Evolutionary conservation across 257 asterid species (phyloP), one percentile per base, ranked within the genome.

Genomic region (Jaltomata sinuosa): DNA sequence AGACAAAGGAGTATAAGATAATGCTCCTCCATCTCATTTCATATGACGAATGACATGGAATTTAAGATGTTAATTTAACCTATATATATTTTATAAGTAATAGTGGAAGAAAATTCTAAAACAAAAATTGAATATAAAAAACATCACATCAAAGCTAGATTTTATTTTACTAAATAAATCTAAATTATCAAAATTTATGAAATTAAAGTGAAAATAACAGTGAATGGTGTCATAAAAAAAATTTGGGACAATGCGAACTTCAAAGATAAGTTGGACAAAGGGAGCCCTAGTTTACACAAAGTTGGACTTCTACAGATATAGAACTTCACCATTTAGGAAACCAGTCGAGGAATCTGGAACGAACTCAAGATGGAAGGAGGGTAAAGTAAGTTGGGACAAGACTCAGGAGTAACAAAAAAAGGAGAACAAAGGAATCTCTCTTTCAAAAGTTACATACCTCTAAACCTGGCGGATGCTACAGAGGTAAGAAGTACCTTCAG

Each of bases 401-500:
- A 47, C 81, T 49, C 22, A 10, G 27, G 61, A 76, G 81, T 45
- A 47, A 76, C 34, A 25, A 47, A 18, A 31, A 34, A 76, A 76
- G 22, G 81, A 47, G 81, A 49, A 27, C 62, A 76, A 49, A 76
- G 5, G 81, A 76, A 49, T 49, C 61, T 76, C 57, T 45, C 76
- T 34, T 59, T 65, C 71, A 55, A 86, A 72, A 86, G 81, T 55
- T 81, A 36, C 92, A 82, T 83, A 97, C 99, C 99, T 90, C 99
- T 94, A 89, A 97, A 91, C 89, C 91, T 95, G 82, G 93, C 83
- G 14, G 99, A 97, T 84, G 99, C 93, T 81, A 95, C 97, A 85
- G 97, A 97, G 71, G 99, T 95, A 85, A 97, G 96, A 87, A 95
- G 97, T 87, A 95, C 99, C 92, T 97, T 97, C 88, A 97, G 88